Evolutionary conservation across 768 basidiomycete genomes (phyloP), one percentile per base, ranked within the genome.

Genomic region (Boletellus emodensis): DNA sequence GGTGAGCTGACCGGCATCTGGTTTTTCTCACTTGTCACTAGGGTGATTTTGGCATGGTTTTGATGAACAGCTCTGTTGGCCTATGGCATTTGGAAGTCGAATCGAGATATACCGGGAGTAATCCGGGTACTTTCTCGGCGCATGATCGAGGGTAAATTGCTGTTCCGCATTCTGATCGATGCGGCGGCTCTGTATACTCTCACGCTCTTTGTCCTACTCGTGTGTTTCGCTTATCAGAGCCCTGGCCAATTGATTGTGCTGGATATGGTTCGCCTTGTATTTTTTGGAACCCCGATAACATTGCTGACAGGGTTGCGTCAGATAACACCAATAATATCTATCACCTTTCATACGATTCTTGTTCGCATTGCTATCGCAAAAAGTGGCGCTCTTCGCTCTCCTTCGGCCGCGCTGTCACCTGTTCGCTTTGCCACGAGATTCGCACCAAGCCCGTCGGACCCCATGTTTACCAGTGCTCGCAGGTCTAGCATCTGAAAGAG

Each of bases 321-420:
- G 61, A 48, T 55, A 34, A 60, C 50, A 8, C 58, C 53, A 5
- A 58, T 58, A 22, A 56, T 62, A 48, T 61, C 61, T 3, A 62
- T 60, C 20, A 26, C 59, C 9, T 60, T 61, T 15, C 43, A 52
- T 37, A 48, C 7, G 38, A 45, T 61, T 17, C 47, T 61, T 36
- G 48, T 62, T 26, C 61, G 61, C 18, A 49, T 62, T 33, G 53
- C 49, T 0, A 45, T 58, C 13, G 61, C 58, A 24, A 63, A 33
- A 40, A 40, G 46, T 11, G 30, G 17, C 14, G 1, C 20, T 33
- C 3, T 26, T 22, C 10, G 12, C 3, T 10, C 7, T 10, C 6
- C 28, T 6, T 1, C 42, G 3, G 15, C 40, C 12, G 33, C 43
- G 35, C 8, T 61, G 15, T 61, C 60, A 1, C 51, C 60, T 3